Percentiles rank a stretch among this genome's conserved stretches.
Conservation (phyloP, 73 alveolate species). For the Paramecium caudatum region DNA sequence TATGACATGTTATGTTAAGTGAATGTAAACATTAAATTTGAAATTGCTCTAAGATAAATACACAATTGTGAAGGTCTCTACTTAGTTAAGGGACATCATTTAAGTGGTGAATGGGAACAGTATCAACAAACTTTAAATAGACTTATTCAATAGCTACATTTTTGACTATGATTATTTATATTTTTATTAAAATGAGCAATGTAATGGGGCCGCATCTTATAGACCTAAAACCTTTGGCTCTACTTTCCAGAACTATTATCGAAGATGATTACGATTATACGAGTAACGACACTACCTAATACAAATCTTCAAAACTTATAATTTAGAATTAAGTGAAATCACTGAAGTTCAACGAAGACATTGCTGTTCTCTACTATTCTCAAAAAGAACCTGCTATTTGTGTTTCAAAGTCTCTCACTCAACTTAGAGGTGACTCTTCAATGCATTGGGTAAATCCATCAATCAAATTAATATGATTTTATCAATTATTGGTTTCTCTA, state of each 20-base stretch:
- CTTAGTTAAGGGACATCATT: constrained; percentile 48
- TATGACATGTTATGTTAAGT: constrained; percentile 6
- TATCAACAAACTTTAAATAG: constrained; percentile 28
- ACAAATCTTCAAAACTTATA: neutral
- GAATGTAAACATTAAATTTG: constrained; percentile 33
- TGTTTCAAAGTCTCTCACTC: neutral
- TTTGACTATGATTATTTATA: neutral
- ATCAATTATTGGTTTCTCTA: neutral
- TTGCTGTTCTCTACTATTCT: neutral
- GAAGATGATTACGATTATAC: neutral
- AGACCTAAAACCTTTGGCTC: neutral
- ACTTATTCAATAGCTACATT: constrained; percentile 11
- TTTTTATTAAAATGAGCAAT: constrained; percentile 21
- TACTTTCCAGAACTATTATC: neutral
- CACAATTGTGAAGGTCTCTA: constrained; percentile 4
- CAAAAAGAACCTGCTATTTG: neutral
- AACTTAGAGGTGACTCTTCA: neutral
- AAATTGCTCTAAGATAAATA: neutral
- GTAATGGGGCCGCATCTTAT: constrained; percentile 21
- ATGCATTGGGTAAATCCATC: neutral
- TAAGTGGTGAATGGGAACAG: constrained; percentile 47
- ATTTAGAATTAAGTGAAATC: neutral
- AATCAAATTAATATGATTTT: neutral
- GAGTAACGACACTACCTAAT: neutral
- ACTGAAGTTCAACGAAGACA: neutral